Conservation (phyloP, 176 grass and related monocot genomes). For the Pontederia crassipes region DNA sequence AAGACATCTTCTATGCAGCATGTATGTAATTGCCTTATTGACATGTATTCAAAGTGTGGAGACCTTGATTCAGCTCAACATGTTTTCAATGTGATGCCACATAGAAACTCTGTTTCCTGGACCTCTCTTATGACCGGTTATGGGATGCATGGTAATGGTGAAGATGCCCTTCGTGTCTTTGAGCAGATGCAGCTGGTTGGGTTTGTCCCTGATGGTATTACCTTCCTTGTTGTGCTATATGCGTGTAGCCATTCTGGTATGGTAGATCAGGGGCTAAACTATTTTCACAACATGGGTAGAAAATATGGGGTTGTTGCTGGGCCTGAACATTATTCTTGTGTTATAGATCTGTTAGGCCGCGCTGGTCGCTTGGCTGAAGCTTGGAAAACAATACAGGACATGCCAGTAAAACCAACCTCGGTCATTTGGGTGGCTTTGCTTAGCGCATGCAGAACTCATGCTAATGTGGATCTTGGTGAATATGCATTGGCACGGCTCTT, state of each 20-base stretch:
- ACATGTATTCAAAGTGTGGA: conserved; percentile 86
- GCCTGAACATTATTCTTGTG: conserved; percentile 78
- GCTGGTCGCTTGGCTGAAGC: conserved; percentile 57
- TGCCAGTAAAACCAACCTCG: conserved; percentile 65
- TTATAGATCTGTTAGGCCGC: conserved; percentile 68
- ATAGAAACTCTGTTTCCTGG: conserved; percentile 71
- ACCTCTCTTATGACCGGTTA: conserved; percentile 83
- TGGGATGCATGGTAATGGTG: conserved; percentile 71
- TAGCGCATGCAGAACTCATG: conserved; percentile 66
- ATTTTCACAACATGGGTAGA: conserved; percentile 57
- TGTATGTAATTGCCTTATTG: conserved; percentile 70
- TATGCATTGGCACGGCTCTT: conserved; percentile 49
- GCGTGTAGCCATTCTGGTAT: conserved; percentile 86
- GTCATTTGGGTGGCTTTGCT: conserved; percentile 72
- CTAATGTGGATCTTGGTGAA: conserved; percentile 86
- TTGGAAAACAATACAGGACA: conserved; percentile 57
- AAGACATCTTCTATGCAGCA: conserved; percentile 30
- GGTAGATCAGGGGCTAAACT: conserved; percentile 57
- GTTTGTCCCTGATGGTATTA: conserved; percentile 58
- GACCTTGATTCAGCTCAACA: conserved; percentile 52
- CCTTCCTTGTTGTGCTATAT: conserved; percentile 78
- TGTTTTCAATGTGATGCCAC: conserved; percentile 55
- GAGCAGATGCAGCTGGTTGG: conserved; percentile 59
- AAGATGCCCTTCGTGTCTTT: conserved; percentile 55
- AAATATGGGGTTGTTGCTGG: conserved; percentile 44